phyloP scores from a whole-genome alignment of 2,329 filamentous ascomycete genomes.

The Xylariales sp. region DNA sequence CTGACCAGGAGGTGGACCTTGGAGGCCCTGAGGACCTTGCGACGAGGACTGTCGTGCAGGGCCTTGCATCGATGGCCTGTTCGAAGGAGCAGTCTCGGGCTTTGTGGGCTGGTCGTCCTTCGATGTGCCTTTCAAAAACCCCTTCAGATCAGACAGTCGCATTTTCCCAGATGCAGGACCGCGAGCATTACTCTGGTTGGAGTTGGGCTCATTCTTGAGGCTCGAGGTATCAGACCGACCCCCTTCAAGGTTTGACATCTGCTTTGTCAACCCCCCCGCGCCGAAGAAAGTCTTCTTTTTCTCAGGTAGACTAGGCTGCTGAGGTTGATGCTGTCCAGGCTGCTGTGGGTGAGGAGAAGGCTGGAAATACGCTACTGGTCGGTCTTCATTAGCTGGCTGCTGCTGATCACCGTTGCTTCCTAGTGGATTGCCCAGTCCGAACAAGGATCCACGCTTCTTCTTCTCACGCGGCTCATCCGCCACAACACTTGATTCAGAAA shows the following conservation, averaged over 20 bases:
- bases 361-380: too few relatives aligned
- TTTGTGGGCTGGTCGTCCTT: conserved; percentile 25
- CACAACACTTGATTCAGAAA: conserved; percentile 36
- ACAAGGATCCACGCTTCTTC: conserved; percentile 35
- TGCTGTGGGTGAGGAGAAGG: too few relatives aligned
- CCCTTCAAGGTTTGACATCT: conserved; percentile 17
- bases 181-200: conserved; percentile 10
- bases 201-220: conserved; percentile 10
- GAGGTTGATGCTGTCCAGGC: conserved; percentile 12
- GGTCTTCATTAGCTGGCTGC: conserved; percentile 13
- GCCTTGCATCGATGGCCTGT: conserved; percentile 17
- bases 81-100: conserved; percentile 1
- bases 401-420: conserved; percentile 16
- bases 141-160: conserved; percentile 26
- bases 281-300: conserved; percentile 37
- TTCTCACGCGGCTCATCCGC: conserved; percentile 34
- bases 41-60: conserved; percentile 11
- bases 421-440: conserved; percentile 29
- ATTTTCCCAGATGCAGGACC: conserved; percentile 19
- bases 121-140: conserved; percentile 26
- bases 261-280: conserved; percentile 6
- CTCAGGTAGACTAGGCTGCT: conserved; percentile 22
- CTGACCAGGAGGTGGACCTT: conserved; percentile 1
- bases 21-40: neutral
- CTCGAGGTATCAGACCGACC: conserved; percentile 9